Conservation (phyloP, 352 stramenopile genomes). For the Pythium apleroticum region DNA sequence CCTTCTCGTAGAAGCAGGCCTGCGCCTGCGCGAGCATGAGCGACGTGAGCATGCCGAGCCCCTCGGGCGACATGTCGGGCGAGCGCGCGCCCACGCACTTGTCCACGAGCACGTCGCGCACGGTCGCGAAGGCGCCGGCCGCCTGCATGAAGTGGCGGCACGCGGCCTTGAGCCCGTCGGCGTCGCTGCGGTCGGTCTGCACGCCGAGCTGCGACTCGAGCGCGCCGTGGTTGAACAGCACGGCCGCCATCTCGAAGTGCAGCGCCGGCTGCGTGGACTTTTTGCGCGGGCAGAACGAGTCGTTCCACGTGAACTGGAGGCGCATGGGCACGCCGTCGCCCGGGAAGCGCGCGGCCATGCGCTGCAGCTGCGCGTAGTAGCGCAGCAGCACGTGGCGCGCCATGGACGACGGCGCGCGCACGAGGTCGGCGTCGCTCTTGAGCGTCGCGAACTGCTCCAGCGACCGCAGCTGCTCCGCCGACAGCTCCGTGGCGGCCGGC, state of each 20-base stretch:
- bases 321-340: constrained; percentile 32
- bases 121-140: constrained; percentile 65
- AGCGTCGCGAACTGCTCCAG: constrained; percentile 55
- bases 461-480: constrained; percentile 30
- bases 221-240: constrained; percentile 89
- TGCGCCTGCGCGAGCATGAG: constrained; percentile 87
- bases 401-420: constrained; percentile 67
- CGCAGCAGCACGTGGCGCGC: constrained; percentile 68
- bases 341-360: constrained; percentile 65
- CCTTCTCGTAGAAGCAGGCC: constrained; percentile 92
- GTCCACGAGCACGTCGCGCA: constrained; percentile 56
- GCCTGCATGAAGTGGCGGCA: constrained; percentile 87
- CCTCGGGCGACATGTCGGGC: constrained; percentile 63
- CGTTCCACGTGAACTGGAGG: constrained; percentile 89
- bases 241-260: constrained; percentile 71
- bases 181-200: constrained; percentile 68
- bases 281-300: constrained; percentile 89
- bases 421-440: constrained; percentile 66
- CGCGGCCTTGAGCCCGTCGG: constrained; percentile 78
- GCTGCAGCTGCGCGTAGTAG: constrained; percentile 77
- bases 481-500: not conserved
- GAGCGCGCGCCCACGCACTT: constrained; percentile 42
- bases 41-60: constrained; percentile 61
- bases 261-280: constrained; percentile 67
- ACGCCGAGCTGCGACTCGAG: constrained; percentile 83